phyloP scores from a whole-genome alignment of 371 early-diverging fungal genomes.

The Capillidium heterosporum region DNA sequence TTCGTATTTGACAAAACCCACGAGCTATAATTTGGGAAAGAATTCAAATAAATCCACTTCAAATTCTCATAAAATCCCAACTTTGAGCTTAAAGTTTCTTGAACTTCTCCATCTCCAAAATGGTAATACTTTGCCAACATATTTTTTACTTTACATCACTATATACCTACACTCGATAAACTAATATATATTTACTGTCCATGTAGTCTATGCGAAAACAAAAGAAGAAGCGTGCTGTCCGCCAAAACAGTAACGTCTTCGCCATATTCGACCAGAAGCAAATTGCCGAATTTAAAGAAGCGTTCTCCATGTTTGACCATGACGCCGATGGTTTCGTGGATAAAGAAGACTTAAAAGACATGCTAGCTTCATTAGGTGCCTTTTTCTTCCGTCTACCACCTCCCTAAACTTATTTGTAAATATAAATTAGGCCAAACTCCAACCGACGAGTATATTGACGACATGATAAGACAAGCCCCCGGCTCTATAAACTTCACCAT shows the following conservation, averaged over 20 bases:
- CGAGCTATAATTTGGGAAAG: too few species aligned
- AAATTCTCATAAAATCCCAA: background rate
- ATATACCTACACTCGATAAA: too few species aligned
- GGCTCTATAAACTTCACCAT: slow-evolving; percentile 83
- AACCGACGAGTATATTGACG: slow-evolving; percentile 66
- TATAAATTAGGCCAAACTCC: slow-evolving; percentile 43
- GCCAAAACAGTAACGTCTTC: slow-evolving; percentile 98
- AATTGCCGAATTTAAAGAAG: slow-evolving; percentile 88
- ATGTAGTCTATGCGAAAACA: slow-evolving; percentile 18
- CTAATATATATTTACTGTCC: background rate
- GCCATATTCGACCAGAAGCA: slow-evolving; percentile 96
- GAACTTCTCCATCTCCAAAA: background rate
- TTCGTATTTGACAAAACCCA: too few species aligned
- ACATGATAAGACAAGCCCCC: slow-evolving; percentile 80
- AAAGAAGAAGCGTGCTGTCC: slow-evolving; percentile 64
- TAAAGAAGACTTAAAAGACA: slow-evolving; percentile 76
- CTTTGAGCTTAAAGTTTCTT: background rate
- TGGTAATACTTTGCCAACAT: background rate
- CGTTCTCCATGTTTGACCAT: slow-evolving; percentile 84
- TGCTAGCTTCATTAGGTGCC: slow-evolving; percentile 51
- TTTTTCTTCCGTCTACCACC: slow-evolving; percentile 3
- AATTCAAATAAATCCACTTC: background rate
- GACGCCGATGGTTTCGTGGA: slow-evolving; percentile 74
- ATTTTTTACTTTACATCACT: too few species aligned
- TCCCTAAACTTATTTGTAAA: background rate